A percentile compares a stretch with the other conserved stretches of the same genome.
These are phyloP conservation scores for Arbutus unedo DNA, from an alignment of 148 eudicot species.

Conservation along the genomic window DNA sequence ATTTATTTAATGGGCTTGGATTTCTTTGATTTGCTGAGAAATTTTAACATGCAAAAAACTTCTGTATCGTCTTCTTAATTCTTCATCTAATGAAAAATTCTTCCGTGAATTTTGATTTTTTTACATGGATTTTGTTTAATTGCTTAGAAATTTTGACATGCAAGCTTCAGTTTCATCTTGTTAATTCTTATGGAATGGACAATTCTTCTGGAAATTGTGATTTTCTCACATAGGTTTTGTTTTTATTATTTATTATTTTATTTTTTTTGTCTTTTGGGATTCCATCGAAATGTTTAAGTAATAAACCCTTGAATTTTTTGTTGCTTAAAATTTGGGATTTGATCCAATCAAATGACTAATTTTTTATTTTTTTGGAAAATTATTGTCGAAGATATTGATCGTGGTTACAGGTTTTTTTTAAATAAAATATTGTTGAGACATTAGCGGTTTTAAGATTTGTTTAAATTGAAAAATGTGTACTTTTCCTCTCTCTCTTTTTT, in stretches of 20 bases:
- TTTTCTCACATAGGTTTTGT: slow-evolving; percentile 6
- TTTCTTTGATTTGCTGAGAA: too few relatives aligned
- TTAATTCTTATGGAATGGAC: neutral
- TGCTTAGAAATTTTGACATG: neutral
- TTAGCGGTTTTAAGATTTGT: neutral
- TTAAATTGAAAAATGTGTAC: neutral
- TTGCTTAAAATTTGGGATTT: neutral
- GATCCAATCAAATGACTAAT: neutral
- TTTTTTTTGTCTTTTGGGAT: neutral
- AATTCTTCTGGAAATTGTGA: neutral
- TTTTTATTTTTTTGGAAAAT: neutral
- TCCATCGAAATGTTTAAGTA: neutral
- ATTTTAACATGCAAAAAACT: too few relatives aligned
- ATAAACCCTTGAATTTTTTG: neutral
- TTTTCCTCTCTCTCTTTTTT: neutral
- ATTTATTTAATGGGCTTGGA: too few relatives aligned
- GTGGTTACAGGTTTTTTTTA: neutral
- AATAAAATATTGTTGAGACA: neutral
- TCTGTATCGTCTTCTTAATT: too few relatives aligned
- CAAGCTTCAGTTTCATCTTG: neutral
- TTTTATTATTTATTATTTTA: neutral
- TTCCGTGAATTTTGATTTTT: too few relatives aligned
- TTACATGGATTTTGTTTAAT: too few relatives aligned
- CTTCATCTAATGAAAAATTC: too few relatives aligned
- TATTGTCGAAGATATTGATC: neutral